Percentiles rank a stretch among this genome's conserved stretches.
Conservation (phyloP, 108 stramenopile genomes). For the Conticribra guillardii region DNA sequence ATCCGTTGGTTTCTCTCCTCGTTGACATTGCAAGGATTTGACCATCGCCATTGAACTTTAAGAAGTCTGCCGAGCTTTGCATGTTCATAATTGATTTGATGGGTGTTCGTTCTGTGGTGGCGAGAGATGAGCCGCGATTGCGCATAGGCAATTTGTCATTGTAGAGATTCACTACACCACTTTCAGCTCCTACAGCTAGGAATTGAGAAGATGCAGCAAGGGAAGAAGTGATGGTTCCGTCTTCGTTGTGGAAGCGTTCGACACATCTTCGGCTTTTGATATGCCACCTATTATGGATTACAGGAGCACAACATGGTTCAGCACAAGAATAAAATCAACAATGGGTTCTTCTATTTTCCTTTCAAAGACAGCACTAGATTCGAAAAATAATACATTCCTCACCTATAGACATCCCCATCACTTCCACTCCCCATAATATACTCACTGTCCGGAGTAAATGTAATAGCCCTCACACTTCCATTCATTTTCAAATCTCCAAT, state of each 20-base stretch:
- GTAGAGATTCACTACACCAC: constrained; percentile 96
- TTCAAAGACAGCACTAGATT: too few relatives aligned
- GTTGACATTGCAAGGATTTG: constrained; percentile 94
- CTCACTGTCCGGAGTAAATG: constrained; percentile 83
- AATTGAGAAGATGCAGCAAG: constrained; percentile 64
- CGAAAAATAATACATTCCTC: constrained; percentile 24
- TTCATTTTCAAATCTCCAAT: constrained; percentile 92
- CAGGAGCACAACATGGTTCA: not conserved
- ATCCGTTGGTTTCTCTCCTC: constrained; percentile 77
- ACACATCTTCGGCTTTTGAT: constrained; percentile 78
- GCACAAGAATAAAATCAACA: constrained; percentile 7
- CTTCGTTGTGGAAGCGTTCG: constrained; percentile 90
- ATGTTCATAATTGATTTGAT: constrained; percentile 96
- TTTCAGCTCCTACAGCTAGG: constrained; percentile 92
- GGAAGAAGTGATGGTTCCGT: constrained; percentile 86
- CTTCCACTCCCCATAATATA: constrained; percentile 90
- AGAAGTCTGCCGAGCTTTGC: constrained; percentile 77
- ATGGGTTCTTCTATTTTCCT: too few relatives aligned
- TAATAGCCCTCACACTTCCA: constrained; percentile 82
- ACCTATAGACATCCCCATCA: constrained; percentile 93
- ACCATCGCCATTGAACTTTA: constrained; percentile 90
- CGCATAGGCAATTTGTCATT: constrained; percentile 24
- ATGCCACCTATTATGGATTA: constrained; percentile 77
- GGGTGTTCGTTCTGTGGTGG: constrained; percentile 46
- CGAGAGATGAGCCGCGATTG: too few relatives aligned